Evolutionary conservation across 2,329 filamentous ascomycete species (phyloP).

Genomic region (Exophiala mesophila): DNA sequence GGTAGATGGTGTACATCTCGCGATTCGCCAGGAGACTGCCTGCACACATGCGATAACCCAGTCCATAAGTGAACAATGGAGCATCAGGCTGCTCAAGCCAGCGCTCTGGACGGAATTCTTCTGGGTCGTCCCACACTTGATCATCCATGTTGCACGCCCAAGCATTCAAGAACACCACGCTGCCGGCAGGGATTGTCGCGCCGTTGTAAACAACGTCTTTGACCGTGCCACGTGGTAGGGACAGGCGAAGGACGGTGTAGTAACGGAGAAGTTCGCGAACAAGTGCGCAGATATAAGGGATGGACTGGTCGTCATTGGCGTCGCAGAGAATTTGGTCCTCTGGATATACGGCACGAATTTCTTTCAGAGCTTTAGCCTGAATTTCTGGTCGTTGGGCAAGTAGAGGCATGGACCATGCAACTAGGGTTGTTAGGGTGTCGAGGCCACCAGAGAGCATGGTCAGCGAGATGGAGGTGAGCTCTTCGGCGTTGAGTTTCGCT

Average conservation of each 20-base stretch:
- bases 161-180: conserved; percentile 61
- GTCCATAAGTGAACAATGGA: conserved; percentile 60
- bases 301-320: conserved; percentile 58
- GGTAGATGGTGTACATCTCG: conserved; percentile 60
- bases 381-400: conserved; percentile 57
- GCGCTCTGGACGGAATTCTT: conserved; percentile 56
- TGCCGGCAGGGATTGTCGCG: conserved; percentile 56
- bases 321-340: conserved; percentile 52
- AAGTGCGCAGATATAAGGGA: conserved; percentile 58
- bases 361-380: conserved; percentile 54
- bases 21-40: conserved; percentile 59
- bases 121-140: conserved; percentile 54
- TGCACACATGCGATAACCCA: conserved; percentile 65
- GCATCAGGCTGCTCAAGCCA: conserved; percentile 61
- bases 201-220: conserved; percentile 57
- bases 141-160: conserved; percentile 66
- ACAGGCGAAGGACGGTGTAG: conserved; percentile 59
- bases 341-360: conserved; percentile 53
- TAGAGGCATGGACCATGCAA: conserved; percentile 61
- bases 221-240: conserved; percentile 57
- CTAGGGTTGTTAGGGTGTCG: conserved; percentile 61
- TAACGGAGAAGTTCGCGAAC: conserved; percentile 60
- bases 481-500: conserved; percentile 56
- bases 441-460: conserved; percentile 65
- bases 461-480: conserved; percentile 61